Evolutionary conservation across 2,329 filamentous ascomycete genomes (phyloP).

Genomic region (Harringtonia lauricola): DNA sequence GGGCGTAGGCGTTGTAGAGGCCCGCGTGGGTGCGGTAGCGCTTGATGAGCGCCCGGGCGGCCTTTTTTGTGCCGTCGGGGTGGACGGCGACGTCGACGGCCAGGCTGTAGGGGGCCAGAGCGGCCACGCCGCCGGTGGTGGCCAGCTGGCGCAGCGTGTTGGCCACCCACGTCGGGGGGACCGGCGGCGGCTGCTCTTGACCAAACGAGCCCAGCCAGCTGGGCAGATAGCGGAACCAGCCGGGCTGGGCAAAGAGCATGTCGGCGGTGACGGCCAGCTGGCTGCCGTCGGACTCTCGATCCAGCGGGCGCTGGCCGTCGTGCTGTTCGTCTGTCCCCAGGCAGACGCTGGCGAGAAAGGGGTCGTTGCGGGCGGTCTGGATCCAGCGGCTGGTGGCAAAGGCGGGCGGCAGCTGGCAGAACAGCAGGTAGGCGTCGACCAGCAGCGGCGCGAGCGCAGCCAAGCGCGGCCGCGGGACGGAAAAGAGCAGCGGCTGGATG

Average conservation of each 20-base stretch:
- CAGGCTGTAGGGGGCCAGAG: constrained; percentile 58
- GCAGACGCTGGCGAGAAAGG: constrained; percentile 28
- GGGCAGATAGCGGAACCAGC: constrained; percentile 11
- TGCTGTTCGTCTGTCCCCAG: constrained; percentile 12
- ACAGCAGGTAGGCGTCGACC: constrained; percentile 60
- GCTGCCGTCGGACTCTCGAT: constrained; percentile 9
- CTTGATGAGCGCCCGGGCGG: constrained; percentile 65
- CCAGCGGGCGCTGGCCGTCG: constrained; percentile 3
- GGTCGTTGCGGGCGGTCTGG: constrained; percentile 34
- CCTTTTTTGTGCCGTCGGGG: constrained; percentile 48
- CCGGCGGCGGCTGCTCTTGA: constrained; percentile 16
- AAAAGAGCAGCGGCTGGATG: constrained; percentile 50
- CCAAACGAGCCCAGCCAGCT: constrained; percentile 4
- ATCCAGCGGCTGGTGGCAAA: constrained; percentile 15
- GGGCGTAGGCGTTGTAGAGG: constrained; percentile 70
- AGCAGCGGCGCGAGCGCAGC: constrained; percentile 32
- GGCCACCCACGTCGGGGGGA: constrained; percentile 35
- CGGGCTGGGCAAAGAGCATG: constrained; percentile 11
- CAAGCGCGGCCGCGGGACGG: constrained; percentile 29
- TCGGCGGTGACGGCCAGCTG: constrained; percentile 29
- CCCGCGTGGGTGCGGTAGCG: constrained; percentile 48
- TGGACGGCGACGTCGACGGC: constrained; percentile 52
- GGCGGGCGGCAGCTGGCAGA: constrained; percentile 51
- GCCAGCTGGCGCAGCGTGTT: constrained; percentile 48
- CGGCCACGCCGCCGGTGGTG: constrained; percentile 28